Base-by-base conservation (phyloP, 2,329 filamentous ascomycete species). In the Fonsecaea erecta region DNA sequence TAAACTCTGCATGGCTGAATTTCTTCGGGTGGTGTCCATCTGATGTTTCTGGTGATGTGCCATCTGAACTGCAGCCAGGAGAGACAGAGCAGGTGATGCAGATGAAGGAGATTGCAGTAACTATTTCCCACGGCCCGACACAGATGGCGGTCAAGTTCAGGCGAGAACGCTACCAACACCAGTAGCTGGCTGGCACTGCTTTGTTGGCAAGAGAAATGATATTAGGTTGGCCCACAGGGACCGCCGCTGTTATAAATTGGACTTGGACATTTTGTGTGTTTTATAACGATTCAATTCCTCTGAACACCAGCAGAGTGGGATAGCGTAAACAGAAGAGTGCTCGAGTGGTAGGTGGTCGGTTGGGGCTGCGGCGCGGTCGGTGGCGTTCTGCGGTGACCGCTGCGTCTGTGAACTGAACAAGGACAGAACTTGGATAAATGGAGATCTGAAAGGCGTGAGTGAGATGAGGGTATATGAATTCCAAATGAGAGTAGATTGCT, bases 221-320 rank as follows among this genome's bases (percentile, higher is more conserved):
- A 14, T 21, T 56, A 58, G 21, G 55, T 66, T 63, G 75, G 77
- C 77, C 74, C 69, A 63, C 62, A 66, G 74, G 76, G 76, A 78
- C 76, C 70, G 67, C 64, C 70, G 71, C 71, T 74, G 77, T 78
- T 77, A 80, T 79, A 78, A 80, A 76, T 77, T 76, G 70, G 66
- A 77, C 70, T 68, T 71, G 73, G 77, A 76, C 73, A 72, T 75
- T 71, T 70, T 75, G 70, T 65, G 70, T 65, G 34, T 53, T 43
- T 56, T 54, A 21, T 59, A 37, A 52, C 30, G 57, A 35, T 24
- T 65, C 46, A 18, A 62, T 54, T 53, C 62, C 24, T 59, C 53
- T 54, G 63, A 40, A 34, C 46, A 64, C 52, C 60, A 21, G 60
- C 14, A 48, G 43, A 43, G 18, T 30, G 37, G 52, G 37, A 48